These are phyloP conservation scores for Mycosphaerella arachidis DNA, from an alignment of 2,329 filamentous ascomycete genomes.

Conservation along the genomic window DNA sequence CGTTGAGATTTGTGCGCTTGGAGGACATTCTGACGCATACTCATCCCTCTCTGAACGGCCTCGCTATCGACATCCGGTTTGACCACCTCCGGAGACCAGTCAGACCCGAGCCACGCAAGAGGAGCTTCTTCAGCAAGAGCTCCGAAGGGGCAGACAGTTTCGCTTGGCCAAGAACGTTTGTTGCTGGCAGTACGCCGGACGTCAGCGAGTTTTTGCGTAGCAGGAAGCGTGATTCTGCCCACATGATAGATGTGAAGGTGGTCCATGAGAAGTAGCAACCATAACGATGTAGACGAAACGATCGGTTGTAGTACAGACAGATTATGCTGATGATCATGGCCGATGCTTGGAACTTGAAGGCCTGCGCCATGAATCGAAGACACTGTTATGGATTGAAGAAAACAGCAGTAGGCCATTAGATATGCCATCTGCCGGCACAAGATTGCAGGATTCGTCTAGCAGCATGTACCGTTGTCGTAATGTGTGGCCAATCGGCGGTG, in stretches of 20 bases:
- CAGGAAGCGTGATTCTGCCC: neutral
- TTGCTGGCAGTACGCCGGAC: constrained; percentile 6
- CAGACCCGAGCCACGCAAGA: constrained; percentile 1
- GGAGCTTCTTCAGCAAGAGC: constrained; percentile 7
- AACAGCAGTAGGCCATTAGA: neutral
- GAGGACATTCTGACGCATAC: constrained; percentile 18
- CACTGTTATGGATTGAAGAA: neutral
- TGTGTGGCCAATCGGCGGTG: neutral
- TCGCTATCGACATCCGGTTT: constrained; percentile 17
- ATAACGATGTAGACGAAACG: neutral
- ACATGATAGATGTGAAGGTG: neutral
- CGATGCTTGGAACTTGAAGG: neutral
- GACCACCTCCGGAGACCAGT: constrained; percentile 7
- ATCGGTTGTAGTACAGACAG: neutral
- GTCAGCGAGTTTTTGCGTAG: neutral
- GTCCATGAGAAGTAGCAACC: neutral
- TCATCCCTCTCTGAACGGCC: constrained; percentile 8
- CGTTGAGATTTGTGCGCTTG: constrained; percentile 20
- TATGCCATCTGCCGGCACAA: neutral
- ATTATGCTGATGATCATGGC: neutral
- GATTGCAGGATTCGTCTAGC: neutral
- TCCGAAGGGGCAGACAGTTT: no score
- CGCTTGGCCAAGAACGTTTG: constrained; percentile 5
- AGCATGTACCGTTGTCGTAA: neutral
- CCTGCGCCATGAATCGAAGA: neutral